phyloP scores from a whole-genome alignment of 2,329 filamentous ascomycete species.

The Verticillium dahliae region DNA sequence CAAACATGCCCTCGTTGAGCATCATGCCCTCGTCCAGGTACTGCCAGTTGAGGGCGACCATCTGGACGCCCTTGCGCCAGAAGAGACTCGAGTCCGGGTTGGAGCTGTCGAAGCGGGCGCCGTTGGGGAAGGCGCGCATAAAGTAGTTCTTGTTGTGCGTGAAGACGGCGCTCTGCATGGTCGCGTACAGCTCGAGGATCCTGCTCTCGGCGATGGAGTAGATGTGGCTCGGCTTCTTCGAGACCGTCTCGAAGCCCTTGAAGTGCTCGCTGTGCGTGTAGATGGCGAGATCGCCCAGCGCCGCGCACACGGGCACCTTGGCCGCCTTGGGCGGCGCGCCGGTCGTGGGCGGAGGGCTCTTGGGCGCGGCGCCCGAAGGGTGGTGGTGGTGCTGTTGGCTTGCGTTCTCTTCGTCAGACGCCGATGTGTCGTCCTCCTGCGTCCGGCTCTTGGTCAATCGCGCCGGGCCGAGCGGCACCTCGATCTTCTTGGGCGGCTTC shows the following conservation, averaged over 20 bases:
- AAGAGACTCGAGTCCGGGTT: constrained; percentile 90
- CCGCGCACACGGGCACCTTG: constrained; percentile 60
- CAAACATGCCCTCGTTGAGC: constrained; percentile 97
- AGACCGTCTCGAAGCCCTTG: constrained; percentile 58
- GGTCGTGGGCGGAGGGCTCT: constrained; percentile 7
- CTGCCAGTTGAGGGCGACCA: constrained; percentile 98
- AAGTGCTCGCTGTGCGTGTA: constrained; percentile 87
- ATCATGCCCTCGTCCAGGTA: constrained; percentile 91
- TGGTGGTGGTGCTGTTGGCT: constrained; percentile 6
- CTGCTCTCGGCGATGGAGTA: constrained; percentile 84
- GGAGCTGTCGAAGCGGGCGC: constrained; percentile 73
- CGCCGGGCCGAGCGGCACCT: constrained; percentile 21
- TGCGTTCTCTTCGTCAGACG: constrained; percentile 35
- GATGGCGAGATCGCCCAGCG: constrained; percentile 68
- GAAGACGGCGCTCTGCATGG: constrained; percentile 70
- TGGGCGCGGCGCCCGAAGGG: constrained; percentile 3
- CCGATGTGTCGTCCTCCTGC: constrained; percentile 31
- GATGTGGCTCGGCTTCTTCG: constrained; percentile 59
- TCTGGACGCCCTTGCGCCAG: constrained; percentile 92
- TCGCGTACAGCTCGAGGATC: constrained; percentile 52
- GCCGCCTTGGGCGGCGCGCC: constrained; percentile 37
- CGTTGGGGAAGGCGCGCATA: constrained; percentile 87
- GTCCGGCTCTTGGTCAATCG: constrained; percentile 20
- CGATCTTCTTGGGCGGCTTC: constrained; percentile 35
- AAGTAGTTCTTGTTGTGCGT: constrained; percentile 81